Percentiles rank a stretch among this genome's conserved stretches.
These are phyloP conservation scores for Ascomycota sp. DNA, from an alignment of 2,329 filamentous ascomycete species.

Conservation along the genomic window DNA sequence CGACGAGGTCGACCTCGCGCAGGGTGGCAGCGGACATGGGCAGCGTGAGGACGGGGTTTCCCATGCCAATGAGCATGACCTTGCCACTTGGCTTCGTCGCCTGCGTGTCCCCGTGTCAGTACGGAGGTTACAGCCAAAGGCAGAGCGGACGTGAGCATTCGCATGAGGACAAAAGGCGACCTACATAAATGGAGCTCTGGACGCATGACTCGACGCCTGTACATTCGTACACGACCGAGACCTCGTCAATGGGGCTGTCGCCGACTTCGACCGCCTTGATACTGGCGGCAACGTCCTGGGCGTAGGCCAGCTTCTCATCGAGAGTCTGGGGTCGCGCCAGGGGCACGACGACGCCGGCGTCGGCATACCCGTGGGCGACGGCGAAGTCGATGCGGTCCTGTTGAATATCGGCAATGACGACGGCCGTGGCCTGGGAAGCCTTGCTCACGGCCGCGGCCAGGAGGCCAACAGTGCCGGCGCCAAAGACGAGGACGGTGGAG, in stretches of 20 bases:
- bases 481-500: conserved; percentile 31
- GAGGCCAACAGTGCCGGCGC: conserved; percentile 40
- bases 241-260: conserved; percentile 34
- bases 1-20: conserved; percentile 50
- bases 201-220: conserved; percentile 61
- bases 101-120: no score
- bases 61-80: conserved; percentile 54
- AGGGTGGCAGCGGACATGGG: conserved; percentile 48
- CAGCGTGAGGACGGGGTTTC: conserved; percentile 47
- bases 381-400: conserved; percentile 37
- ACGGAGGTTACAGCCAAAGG: neutral
- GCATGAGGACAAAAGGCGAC: conserved; percentile 5
- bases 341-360: conserved; percentile 28
- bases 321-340: conserved; percentile 24
- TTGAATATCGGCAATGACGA: conserved; percentile 36
- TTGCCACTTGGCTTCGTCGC: conserved; percentile 45
- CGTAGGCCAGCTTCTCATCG: conserved; percentile 31
- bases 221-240: conserved; percentile 54
- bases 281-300: conserved; percentile 25
- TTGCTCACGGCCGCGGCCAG: conserved; percentile 37
- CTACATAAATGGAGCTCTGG: conserved; percentile 51
- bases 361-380: conserved; percentile 32
- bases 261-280: conserved; percentile 16
- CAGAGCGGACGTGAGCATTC: no score
- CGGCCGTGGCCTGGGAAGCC: conserved; percentile 19